A percentile compares a stretch with the other conserved stretches of the same genome.
These are phyloP conservation scores for Fagopyrum esculentum DNA, from an alignment of 148 eudicot genomes.

Conservation along the genomic window DNA sequence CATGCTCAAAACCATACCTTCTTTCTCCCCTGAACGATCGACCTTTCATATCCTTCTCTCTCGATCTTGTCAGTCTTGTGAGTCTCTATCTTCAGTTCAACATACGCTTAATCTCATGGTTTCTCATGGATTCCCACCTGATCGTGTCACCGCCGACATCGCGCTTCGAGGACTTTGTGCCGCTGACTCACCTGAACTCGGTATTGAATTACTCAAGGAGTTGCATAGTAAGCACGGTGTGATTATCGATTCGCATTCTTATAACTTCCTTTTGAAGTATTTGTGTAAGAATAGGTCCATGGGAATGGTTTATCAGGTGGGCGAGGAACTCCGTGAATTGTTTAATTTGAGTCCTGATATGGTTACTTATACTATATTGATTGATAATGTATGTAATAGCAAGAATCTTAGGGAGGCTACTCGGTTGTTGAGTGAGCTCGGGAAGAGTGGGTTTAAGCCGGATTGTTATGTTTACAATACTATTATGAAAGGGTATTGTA, in stretches of 20 bases:
- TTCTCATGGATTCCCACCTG: constrained; percentile 40
- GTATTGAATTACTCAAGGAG: constrained; percentile 46
- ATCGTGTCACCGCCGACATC: constrained; percentile 49
- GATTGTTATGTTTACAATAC: constrained; percentile 78
- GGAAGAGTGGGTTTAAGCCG: constrained; percentile 63
- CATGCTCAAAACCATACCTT: constrained; percentile 44
- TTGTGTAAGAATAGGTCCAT: constrained; percentile 41
- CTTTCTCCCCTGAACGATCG: constrained; percentile 53
- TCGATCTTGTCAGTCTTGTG: constrained; percentile 29
- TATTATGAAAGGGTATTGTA: constrained; percentile 80
- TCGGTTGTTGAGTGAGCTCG: constrained; percentile 49
- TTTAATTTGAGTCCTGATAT: constrained; percentile 57
- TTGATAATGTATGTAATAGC: constrained; percentile 77
- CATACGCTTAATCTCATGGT: constrained; percentile 43
- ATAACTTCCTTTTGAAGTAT: constrained; percentile 53
- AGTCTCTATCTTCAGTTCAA: constrained; percentile 24
- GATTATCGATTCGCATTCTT: constrained; percentile 50
- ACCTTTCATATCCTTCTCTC: constrained; percentile 51
- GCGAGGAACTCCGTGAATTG: constrained; percentile 38
- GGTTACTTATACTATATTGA: constrained; percentile 75
- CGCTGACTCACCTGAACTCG: constrained; percentile 36
- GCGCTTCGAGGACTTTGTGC: constrained; percentile 53
- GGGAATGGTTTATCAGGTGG: constrained; percentile 40
- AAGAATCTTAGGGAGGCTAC: constrained; percentile 77
- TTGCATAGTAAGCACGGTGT: constrained; percentile 35